These are phyloP conservation scores for Neonectria faginata DNA, from an alignment of 2,329 filamentous ascomycete species.

Conservation along the genomic window DNA sequence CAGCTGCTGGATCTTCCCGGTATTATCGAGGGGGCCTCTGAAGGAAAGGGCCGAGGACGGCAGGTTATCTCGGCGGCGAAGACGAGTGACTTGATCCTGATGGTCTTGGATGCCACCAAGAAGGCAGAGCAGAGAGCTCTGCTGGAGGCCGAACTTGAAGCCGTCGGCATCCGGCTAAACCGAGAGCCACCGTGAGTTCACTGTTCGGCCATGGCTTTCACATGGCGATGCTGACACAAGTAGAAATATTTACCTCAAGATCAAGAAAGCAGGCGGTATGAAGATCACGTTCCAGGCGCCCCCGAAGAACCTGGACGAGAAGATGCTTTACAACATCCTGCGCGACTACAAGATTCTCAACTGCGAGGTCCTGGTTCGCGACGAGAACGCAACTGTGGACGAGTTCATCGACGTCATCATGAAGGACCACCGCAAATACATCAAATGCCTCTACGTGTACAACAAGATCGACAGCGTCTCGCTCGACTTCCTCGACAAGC, in stretches of 20 bases:
- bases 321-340: conserved; percentile 97
- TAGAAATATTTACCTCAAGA: conserved; percentile 97
- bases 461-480: conserved; percentile 99
- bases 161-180: conserved; percentile 94
- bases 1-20: conserved; percentile 97
- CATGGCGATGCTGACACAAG: conserved; percentile 27
- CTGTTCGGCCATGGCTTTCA: neutral
- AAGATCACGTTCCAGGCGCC: conserved; percentile 96
- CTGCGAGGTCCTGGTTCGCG: conserved; percentile 93
- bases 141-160: conserved; percentile 91
- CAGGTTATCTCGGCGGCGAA: conserved; percentile 99
- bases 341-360: conserved; percentile 99
- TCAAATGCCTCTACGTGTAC: conserved; percentile 95
- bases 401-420: conserved; percentile 99
- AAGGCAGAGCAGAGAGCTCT: conserved; percentile 91
- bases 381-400: conserved; percentile 95
- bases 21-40: conserved; percentile 96
- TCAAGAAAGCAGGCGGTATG: conserved; percentile 96
- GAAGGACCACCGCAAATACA: conserved; percentile 99
- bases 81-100: conserved; percentile 96
- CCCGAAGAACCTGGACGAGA: conserved; percentile 93
- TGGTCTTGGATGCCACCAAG: conserved; percentile 97
- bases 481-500: conserved; percentile 90
- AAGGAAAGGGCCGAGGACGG: conserved; percentile 93
- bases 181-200: conserved; percentile 82